These are phyloP conservation scores for Gaeumannomyces sp. DNA, from an alignment of 2,329 filamentous ascomycete genomes.

Conservation along the genomic window DNA sequence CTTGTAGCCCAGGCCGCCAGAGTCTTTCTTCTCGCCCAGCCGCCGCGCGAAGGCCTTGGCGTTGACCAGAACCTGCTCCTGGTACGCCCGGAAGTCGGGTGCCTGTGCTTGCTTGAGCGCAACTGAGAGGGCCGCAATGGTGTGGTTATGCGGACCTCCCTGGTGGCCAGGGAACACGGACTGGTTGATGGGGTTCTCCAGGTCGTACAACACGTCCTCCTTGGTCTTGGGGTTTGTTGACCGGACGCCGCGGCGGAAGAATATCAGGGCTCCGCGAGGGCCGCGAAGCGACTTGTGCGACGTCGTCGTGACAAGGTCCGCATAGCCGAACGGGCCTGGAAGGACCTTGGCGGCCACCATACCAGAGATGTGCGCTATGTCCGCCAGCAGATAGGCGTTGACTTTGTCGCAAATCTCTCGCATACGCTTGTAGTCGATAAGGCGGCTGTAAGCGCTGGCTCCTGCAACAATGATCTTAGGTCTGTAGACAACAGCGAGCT, in stretches of 20 bases:
- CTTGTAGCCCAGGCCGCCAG: constrained; percentile 75
- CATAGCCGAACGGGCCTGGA: constrained; percentile 79
- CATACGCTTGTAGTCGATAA: constrained; percentile 93
- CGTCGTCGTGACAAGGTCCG: constrained; percentile 95
- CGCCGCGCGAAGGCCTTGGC: constrained; percentile 76
- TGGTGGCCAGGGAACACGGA: constrained; percentile 98
- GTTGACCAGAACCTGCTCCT: constrained; percentile 83
- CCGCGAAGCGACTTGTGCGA: constrained; percentile 97
- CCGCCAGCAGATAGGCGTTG: constrained; percentile 85
- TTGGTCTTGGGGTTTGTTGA: constrained; percentile 79
- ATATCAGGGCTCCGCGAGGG: constrained; percentile 94
- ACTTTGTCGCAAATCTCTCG: constrained; percentile 85
- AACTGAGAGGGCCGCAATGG: constrained; percentile 90
- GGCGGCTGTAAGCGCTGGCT: constrained; percentile 89
- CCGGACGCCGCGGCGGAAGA: constrained; percentile 90
- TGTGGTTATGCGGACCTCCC: constrained; percentile 97
- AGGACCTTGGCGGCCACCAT: constrained; percentile 88
- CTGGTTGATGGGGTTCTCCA: constrained; percentile 88
- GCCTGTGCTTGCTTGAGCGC: constrained; percentile 89
- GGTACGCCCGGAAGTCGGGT: constrained; percentile 87
- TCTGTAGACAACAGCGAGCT: constrained; percentile 80
- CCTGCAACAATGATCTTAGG: constrained; percentile 95
- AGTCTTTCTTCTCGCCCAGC: constrained; percentile 61
- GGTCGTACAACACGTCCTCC: constrained; percentile 78
- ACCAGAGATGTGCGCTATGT: constrained; percentile 97